Conservation (phyloP, 345 rosid species). For the Camelina neglecta region DNA sequence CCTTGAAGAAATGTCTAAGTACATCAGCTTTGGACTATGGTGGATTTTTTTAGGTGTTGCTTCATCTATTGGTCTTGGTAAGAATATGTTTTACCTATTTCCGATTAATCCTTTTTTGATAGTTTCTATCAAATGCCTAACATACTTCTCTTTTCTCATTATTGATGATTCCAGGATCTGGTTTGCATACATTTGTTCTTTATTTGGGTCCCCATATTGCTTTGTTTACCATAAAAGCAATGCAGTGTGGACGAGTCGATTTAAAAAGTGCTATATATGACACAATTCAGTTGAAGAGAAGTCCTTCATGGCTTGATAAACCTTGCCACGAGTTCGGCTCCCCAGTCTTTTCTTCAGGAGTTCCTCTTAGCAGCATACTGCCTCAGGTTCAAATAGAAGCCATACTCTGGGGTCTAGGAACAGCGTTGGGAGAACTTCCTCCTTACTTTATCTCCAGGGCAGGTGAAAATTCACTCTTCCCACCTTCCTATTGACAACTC, state of each 20-base stretch:
- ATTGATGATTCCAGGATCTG: constrained; percentile 68
- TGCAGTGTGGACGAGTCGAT: constrained; percentile 92
- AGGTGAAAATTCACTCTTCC: constrained; percentile 50
- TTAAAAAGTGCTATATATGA: constrained; percentile 84
- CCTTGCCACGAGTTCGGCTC: constrained; percentile 84
- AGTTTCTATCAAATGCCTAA: background rate
- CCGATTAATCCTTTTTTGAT: background rate
- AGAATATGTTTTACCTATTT: constrained; percentile 28
- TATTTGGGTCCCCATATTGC: constrained; percentile 98
- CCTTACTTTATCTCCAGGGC: constrained; percentile 97
- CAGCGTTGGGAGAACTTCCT: constrained; percentile 98
- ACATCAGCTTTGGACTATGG: constrained; percentile 78
- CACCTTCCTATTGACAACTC: background rate
- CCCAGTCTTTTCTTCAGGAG: constrained; percentile 64
- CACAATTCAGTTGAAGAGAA: constrained; percentile 82
- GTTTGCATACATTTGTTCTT: constrained; percentile 96
- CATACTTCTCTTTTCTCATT: constrained; percentile 1
- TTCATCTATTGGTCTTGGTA: constrained; percentile 98
- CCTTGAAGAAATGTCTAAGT: constrained; percentile 69
- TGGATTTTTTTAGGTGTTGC: constrained; percentile 94
- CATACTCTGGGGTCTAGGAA: constrained; percentile 91
- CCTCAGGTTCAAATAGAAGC: constrained; percentile 92
- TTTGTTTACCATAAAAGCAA: constrained; percentile 84
- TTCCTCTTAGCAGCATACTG: constrained; percentile 85
- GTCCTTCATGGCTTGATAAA: constrained; percentile 89